Evolutionary conservation across 148 eudicot species (phyloP).

Genomic region (Vaccinium myrtillus): DNA sequence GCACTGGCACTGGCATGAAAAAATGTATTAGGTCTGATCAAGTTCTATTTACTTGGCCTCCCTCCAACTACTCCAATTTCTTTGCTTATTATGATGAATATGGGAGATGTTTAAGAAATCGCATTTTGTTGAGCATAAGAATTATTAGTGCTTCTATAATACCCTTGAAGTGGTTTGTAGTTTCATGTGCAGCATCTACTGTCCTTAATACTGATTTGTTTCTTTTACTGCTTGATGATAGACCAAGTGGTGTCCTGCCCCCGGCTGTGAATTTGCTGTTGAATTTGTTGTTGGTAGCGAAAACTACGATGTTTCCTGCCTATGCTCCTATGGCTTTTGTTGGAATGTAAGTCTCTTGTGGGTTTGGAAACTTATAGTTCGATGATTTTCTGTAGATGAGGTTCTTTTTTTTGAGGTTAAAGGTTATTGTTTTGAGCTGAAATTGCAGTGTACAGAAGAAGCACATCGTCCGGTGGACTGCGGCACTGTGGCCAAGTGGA

Average conservation of each 20-base stretch:
- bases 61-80: neutral
- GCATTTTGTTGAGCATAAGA: neutral
- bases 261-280: slow-evolving; percentile 61
- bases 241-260: slow-evolving; percentile 80
- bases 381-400: neutral
- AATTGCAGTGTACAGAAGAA: slow-evolving; percentile 62
- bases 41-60: neutral
- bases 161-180: slow-evolving; percentile 6
- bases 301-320: slow-evolving; percentile 54
- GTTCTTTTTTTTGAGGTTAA: neutral
- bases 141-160: neutral
- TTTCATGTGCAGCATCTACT: neutral
- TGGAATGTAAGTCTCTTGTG: slow-evolving; percentile 49
- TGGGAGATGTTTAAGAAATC: neutral
- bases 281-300: slow-evolving; percentile 51
- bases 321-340: slow-evolving; percentile 57
- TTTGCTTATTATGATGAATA: neutral
- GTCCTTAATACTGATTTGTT: neutral
- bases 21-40: neutral
- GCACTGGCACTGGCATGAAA: too few species aligned
- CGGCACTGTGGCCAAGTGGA: slow-evolving; percentile 55
- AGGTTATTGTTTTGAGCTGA: neutral
- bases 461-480: slow-evolving; percentile 79
- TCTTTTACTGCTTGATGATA: slow-evolving; percentile 14
- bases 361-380: neutral